Percentiles rank a stretch among this genome's conserved stretches.
Evolutionary conservation across 2,329 filamentous ascomycete species (phyloP).

Genomic region (Alternaria brassicicola): DNA sequence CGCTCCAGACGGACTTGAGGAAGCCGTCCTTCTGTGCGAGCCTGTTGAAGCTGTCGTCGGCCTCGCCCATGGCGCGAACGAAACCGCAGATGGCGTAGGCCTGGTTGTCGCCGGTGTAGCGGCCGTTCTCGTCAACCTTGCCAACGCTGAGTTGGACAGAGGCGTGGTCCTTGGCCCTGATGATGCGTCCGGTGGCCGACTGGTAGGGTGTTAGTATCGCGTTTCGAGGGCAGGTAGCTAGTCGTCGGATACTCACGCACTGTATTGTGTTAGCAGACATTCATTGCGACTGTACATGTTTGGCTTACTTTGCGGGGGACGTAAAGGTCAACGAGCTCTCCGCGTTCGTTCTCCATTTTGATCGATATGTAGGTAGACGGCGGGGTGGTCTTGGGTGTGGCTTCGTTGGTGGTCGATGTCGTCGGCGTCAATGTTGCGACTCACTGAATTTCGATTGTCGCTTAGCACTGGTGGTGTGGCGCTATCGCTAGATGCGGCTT

Average conservation of each 20-base stretch:
- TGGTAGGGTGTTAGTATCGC: constrained; percentile 32
- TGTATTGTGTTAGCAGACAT: neutral
- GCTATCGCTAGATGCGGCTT: neutral
- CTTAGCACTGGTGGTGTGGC: constrained; percentile 11
- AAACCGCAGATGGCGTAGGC: constrained; percentile 97
- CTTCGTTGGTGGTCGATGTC: constrained; percentile 36
- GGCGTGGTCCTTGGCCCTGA: constrained; percentile 99
- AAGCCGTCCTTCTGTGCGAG: constrained; percentile 95
- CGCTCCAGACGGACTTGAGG: constrained; percentile 96
- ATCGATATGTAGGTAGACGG: constrained; percentile 35
- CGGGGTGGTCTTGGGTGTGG: constrained; percentile 31
- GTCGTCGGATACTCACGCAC: constrained; percentile 49
- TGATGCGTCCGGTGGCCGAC: constrained; percentile 76
- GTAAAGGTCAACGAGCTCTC: constrained; percentile 90
- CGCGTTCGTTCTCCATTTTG: constrained; percentile 99
- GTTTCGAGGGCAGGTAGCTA: neutral
- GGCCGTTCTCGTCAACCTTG: constrained; percentile 99
- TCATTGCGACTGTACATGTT: neutral
- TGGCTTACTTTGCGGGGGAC: constrained; percentile 35
- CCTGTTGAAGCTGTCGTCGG: constrained; percentile 94
- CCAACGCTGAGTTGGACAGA: constrained; percentile 96
- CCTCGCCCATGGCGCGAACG: constrained; percentile 97
- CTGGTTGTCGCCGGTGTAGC: constrained; percentile 96
- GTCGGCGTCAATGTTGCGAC: constrained; percentile 16
- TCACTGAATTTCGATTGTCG: constrained; percentile 27